Evolutionary conservation across 331 rosid species (phyloP), one percentile per base, ranked within the genome.

Genomic region (Ulmus americana): DNA sequence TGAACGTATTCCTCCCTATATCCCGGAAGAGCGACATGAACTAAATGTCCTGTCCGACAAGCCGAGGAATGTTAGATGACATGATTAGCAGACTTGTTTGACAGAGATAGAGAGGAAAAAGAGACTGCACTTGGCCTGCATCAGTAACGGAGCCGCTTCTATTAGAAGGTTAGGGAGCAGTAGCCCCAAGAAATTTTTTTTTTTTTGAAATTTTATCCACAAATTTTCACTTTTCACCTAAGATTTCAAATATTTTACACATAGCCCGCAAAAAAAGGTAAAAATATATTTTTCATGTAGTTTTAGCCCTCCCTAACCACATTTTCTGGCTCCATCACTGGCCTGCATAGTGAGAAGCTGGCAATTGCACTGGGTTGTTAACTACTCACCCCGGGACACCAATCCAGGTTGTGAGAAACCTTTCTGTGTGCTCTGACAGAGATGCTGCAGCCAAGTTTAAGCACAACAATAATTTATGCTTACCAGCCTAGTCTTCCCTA

Each of bases 71-170:
- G 75, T 59, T 72, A 18, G 64, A 72, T 14, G 75, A 68, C 35
- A 40, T 58, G 78, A 72, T 63, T 55, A 12, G 20, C 28, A 59
- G 70, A 62, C 3, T n/a, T 58, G 63, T 53, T 70, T 10, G 61
- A 53, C 11, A 63, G 59, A 50, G 64, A 67, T 55, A 64, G 69
- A 35, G 74, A 64, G 35, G 80, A 64, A 28, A 43, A 70, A 41
- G 73, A 68, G 67, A 59, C 75, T 42, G 74, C 77, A 57, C 70
- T 70, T 53, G 9, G 61, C 56, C 72, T 68, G 42, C 70, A 73
- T 63, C 22, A 20, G 22, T 20, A 20, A 20, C 22, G 22, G 22
- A 20, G 22, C 22, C 22, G 22, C 22, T 20, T 20, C 22, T 20
- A 20, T 20, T 20, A 20, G 22, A 20, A 20, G 22, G 22, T 20